phyloP scores from a whole-genome alignment of 768 basidiomycete genomes.

The Leccinellum luteum region DNA sequence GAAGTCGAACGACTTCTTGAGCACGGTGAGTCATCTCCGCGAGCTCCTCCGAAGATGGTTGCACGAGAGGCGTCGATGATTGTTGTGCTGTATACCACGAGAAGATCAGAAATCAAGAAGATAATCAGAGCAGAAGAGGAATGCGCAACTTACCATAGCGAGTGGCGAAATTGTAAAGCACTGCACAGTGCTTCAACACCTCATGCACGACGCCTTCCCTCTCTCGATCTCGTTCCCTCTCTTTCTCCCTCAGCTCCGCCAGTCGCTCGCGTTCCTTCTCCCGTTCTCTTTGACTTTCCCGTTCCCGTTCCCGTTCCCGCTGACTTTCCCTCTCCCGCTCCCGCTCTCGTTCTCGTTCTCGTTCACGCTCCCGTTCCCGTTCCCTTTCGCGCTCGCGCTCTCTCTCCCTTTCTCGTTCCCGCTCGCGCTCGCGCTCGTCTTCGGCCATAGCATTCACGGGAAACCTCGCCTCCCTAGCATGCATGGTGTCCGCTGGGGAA shows the following conservation, averaged over 20 bases:
- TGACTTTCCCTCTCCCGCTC: constrained; percentile 18
- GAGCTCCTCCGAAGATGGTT: constrained; percentile 56
- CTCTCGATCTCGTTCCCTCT: constrained; percentile 23
- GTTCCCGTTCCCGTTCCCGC: constrained; percentile 23
- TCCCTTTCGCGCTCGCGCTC: constrained; percentile 11
- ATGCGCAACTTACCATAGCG: constrained; percentile 54
- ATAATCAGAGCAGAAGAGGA: not conserved
- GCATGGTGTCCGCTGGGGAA: constrained; percentile 30
- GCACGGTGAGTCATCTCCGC: constrained; percentile 71
- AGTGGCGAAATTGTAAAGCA: constrained; percentile 61
- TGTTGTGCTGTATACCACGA: constrained; percentile 35
- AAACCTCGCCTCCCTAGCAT: constrained; percentile 24
- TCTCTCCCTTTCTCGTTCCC: constrained; percentile 4
- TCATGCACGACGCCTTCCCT: constrained; percentile 23
- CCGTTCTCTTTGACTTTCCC: constrained; percentile 21
- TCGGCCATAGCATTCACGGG: constrained; percentile 5
- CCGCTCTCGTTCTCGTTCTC: constrained; percentile 22
- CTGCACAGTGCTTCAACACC: constrained; percentile 49
- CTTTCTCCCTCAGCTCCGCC: constrained; percentile 21
- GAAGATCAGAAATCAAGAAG: constrained; percentile 4
- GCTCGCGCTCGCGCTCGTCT: constrained; percentile 23
- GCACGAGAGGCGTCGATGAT: constrained; percentile 43
- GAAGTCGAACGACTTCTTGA: constrained; percentile 60
- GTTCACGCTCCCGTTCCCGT: constrained; percentile 21
- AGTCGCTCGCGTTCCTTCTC: constrained; percentile 23